Evolutionary conservation across 768 basidiomycete genomes (phyloP).

Genomic region (Cubamyces sp.): DNA sequence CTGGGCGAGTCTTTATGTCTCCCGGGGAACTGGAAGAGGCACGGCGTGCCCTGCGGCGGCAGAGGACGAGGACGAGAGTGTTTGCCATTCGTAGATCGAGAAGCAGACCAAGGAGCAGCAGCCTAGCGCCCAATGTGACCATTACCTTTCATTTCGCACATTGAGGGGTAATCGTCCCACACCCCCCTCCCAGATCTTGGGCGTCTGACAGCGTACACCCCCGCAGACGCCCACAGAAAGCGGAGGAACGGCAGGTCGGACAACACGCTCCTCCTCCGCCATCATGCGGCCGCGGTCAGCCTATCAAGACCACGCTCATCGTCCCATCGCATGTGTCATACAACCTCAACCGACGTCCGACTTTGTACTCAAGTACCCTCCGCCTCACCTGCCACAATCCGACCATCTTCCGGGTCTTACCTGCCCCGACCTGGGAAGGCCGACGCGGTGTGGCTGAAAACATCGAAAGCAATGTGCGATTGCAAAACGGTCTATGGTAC

Average conservation of each 20-base stretch:
- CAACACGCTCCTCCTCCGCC: too few relatives aligned
- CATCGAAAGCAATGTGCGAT: conserved; percentile 1
- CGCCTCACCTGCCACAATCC: neutral
- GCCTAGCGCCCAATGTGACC: neutral
- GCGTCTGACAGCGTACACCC: neutral
- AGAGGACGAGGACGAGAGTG: neutral
- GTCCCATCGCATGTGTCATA: too few relatives aligned
- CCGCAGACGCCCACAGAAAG: too few relatives aligned
- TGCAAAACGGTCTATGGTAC: neutral
- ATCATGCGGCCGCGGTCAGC: too few relatives aligned
- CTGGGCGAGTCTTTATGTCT: neutral
- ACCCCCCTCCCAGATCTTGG: neutral
- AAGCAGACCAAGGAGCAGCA: neutral
- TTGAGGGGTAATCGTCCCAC: conserved; percentile 1
- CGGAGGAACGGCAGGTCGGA: too few relatives aligned
- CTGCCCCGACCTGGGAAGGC: neutral
- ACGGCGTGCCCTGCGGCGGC: neutral
- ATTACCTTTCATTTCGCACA: neutral
- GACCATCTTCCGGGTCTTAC: too few relatives aligned
- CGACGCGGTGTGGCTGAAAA: too few relatives aligned
- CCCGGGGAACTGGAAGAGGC: neutral
- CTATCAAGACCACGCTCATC: too few relatives aligned
- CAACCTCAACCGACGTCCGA: too few relatives aligned
- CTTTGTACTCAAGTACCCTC: too few relatives aligned
- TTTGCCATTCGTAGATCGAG: neutral